phyloP scores from a whole-genome alignment of 2,329 filamentous ascomycete species.

The Clarireedia paspali region DNA sequence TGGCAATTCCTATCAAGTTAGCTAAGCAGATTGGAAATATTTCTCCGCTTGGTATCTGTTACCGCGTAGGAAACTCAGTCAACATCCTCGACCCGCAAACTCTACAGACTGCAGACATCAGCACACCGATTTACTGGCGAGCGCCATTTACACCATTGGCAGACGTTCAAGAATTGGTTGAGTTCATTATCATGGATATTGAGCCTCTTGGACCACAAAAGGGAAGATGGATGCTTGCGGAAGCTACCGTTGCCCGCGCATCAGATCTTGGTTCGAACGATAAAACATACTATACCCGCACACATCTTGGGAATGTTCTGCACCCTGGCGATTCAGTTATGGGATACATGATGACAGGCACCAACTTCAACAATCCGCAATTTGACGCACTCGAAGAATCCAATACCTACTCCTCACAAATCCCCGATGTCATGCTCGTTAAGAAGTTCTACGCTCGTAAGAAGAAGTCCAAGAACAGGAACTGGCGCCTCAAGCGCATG shows the following conservation, averaged over 20 bases:
- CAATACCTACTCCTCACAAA: constrained; percentile 64
- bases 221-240: constrained; percentile 77
- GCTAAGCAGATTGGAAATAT: constrained; percentile 87
- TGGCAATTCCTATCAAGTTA: constrained; percentile 84
- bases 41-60: constrained; percentile 75
- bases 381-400: constrained; percentile 77
- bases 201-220: constrained; percentile 68
- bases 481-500: constrained; percentile 96
- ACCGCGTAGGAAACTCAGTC: constrained; percentile 80
- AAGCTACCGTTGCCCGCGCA: constrained; percentile 80
- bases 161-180: constrained; percentile 75
- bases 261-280: constrained; percentile 83
- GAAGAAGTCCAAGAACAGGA: constrained; percentile 73
- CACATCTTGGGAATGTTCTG: constrained; percentile 79
- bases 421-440: constrained; percentile 89
- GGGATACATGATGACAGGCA: constrained; percentile 84
- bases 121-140: constrained; percentile 80
- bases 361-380: constrained; percentile 86
- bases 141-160: constrained; percentile 77
- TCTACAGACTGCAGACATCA: constrained; percentile 82
- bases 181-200: constrained; percentile 94
- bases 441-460: constrained; percentile 93
- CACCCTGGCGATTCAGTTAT: constrained; percentile 87
- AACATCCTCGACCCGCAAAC: constrained; percentile 87
- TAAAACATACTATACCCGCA: constrained; percentile 80